Percentiles rank a stretch among this genome's conserved stretches.
Evolutionary conservation across 1,284 basidiomycete genomes (phyloP).

Genomic region (Malassezia furfur): DNA sequence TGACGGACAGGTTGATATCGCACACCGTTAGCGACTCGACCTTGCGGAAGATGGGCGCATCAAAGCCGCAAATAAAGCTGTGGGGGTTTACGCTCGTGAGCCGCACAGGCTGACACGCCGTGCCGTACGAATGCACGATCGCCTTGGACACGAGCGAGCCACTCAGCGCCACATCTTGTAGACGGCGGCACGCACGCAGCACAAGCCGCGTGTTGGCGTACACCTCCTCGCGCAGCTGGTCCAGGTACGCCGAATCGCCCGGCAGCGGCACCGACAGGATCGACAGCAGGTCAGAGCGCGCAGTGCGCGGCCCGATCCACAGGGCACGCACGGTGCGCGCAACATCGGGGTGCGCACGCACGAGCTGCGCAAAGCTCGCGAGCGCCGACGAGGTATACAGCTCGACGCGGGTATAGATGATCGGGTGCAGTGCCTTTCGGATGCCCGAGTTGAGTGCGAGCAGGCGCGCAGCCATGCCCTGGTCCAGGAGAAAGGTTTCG

Average conservation of each 20-base stretch:
- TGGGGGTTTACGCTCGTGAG: slow-evolving; percentile 43
- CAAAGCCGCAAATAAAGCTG: slow-evolving; percentile 38
- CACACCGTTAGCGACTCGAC: slow-evolving; percentile 29
- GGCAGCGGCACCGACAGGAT: slow-evolving; percentile 31
- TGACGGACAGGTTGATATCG: slow-evolving; percentile 38
- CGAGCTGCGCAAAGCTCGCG: slow-evolving; percentile 1
- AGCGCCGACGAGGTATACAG: slow-evolving; percentile 5
- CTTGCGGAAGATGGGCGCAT: slow-evolving; percentile 38
- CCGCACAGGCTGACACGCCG: slow-evolving; percentile 37
- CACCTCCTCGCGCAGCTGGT: slow-evolving; percentile 23
- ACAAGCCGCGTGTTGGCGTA: slow-evolving; percentile 25
- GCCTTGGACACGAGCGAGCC: slow-evolving; percentile 34
- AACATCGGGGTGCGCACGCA: slow-evolving; percentile 12
- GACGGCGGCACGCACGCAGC: slow-evolving; percentile 33
- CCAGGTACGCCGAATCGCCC: slow-evolving; percentile 22
- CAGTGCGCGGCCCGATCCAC: slow-evolving; percentile 36
- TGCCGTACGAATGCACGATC: slow-evolving; percentile 35
- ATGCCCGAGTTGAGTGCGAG: slow-evolving; percentile 2
- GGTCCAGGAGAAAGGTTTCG: neutral
- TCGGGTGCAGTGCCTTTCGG: neutral
- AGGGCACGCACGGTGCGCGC: slow-evolving; percentile 28
- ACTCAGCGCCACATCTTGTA: slow-evolving; percentile 36
- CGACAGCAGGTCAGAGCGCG: slow-evolving; percentile 33
- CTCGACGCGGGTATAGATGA: slow-evolving; percentile 13
- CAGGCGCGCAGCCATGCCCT: neutral